A percentile compares a stretch with the other conserved stretches of the same genome.
phyloP scores from a whole-genome alignment of 2,329 filamentous ascomycete genomes.

The Tolypocladium tropicale region DNA sequence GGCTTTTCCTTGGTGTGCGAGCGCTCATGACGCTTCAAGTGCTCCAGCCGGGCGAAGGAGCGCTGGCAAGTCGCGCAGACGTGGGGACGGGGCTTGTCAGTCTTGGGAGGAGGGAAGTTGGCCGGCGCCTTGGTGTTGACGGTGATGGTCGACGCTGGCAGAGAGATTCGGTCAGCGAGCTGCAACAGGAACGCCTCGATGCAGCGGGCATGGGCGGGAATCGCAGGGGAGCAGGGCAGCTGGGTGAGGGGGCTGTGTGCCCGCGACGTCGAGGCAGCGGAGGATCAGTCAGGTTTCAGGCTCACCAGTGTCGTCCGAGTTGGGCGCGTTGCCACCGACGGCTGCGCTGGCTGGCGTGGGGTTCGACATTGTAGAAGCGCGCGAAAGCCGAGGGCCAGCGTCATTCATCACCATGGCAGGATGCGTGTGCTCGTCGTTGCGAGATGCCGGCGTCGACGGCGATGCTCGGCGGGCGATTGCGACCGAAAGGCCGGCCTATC shows the following conservation, averaged over 20 bases:
- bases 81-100: slow-evolving; percentile 93
- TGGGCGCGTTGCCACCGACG: slow-evolving; percentile 15
- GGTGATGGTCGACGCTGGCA: slow-evolving; percentile 37
- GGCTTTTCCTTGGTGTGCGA: slow-evolving; percentile 99
- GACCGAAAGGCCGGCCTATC: neutral
- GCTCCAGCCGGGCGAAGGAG: slow-evolving; percentile 89
- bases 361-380: slow-evolving; percentile 26
- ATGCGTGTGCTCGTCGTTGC: slow-evolving; percentile 4
- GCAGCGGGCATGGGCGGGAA: neutral
- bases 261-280: slow-evolving; percentile 9
- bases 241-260: slow-evolving; percentile 17
- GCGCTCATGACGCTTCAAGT: slow-evolving; percentile 92
- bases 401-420: slow-evolving; percentile 30
- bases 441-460: neutral
- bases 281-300: slow-evolving; percentile 4
- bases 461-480: neutral
- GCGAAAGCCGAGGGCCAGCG: slow-evolving; percentile 24
- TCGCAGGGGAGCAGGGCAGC: neutral
- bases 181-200: neutral
- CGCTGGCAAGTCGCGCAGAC: slow-evolving; percentile 84
- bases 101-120: slow-evolving; percentile 74
- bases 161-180: slow-evolving; percentile 9
- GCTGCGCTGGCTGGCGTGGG: slow-evolving; percentile 18
- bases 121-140: slow-evolving; percentile 35
- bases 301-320: slow-evolving; percentile 31